phyloP scores from a whole-genome alignment of 1,284 basidiomycete species.

The Cryptococcus sp. region DNA sequence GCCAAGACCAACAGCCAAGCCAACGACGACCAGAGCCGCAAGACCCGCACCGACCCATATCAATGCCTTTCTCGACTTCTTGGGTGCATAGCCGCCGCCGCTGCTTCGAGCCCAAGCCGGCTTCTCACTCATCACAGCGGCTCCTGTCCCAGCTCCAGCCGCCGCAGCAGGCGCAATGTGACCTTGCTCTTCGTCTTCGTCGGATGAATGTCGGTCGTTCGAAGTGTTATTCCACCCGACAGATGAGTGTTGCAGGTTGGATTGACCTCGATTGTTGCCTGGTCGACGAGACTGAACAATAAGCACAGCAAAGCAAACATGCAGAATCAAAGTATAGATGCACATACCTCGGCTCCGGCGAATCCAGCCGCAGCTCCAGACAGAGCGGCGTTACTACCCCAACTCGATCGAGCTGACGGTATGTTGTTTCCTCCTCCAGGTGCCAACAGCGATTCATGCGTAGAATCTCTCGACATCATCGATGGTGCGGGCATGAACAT shows the following conservation, averaged over 20 bases:
- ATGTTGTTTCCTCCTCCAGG: slow-evolving; percentile 14
- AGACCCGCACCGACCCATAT: slow-evolving; percentile 29
- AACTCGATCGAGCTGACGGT: slow-evolving; percentile 13
- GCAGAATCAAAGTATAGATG: neutral
- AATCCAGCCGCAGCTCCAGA: slow-evolving; percentile 10
- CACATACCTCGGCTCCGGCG: slow-evolving; percentile 27
- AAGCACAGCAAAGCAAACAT: neutral
- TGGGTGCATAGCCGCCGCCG: slow-evolving; percentile 8
- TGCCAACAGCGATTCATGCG: slow-evolving; percentile 15
- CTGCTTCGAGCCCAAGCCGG: slow-evolving; percentile 24
- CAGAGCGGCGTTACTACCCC: slow-evolving; percentile 28
- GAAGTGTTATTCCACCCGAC: slow-evolving; percentile 25
- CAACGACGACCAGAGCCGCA: slow-evolving; percentile 32
- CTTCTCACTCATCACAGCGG: slow-evolving; percentile 24
- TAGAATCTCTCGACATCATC: slow-evolving; percentile 39
- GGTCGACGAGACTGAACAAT: slow-evolving; percentile 1
- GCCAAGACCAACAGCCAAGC: slow-evolving; percentile 43
- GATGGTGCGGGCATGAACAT: slow-evolving; percentile 29
- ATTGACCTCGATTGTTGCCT: slow-evolving; percentile 18
- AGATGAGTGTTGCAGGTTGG: slow-evolving; percentile 22
- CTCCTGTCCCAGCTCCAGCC: slow-evolving; percentile 11
- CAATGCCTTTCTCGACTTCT: slow-evolving; percentile 33
- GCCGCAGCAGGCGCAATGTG: slow-evolving; percentile 29
- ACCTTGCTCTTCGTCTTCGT: slow-evolving; percentile 31
- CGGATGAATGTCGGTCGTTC: slow-evolving; percentile 19